phyloP scores from a whole-genome alignment of 768 basidiomycete genomes.

The Boletus subparvulus region DNA sequence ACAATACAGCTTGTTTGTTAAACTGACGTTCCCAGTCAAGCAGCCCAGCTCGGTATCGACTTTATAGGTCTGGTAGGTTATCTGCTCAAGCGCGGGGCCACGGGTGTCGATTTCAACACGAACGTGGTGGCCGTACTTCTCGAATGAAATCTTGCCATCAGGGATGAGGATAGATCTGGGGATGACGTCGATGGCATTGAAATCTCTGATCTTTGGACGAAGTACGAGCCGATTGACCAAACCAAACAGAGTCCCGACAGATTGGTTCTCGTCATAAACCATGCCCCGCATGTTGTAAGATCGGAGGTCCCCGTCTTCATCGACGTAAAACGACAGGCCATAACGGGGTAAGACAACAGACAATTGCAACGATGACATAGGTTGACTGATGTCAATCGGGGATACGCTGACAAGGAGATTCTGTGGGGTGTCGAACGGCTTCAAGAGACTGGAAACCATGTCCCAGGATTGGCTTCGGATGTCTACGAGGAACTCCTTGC shows the following conservation, averaged over 20 bases:
- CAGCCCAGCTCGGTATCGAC: conserved; percentile 33
- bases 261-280: conserved; percentile 42
- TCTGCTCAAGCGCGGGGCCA: not conserved
- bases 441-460: conserved; percentile 27
- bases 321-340: conserved; percentile 40
- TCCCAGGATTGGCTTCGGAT: conserved; percentile 26
- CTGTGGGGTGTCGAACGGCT: conserved; percentile 22
- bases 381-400: not conserved
- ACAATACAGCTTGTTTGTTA: conserved; percentile 35
- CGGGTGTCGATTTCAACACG: conserved; percentile 9
- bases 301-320: conserved; percentile 34
- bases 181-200: not conserved
- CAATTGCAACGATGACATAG: conserved; percentile 11
- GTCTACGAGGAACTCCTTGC: conserved; percentile 21
- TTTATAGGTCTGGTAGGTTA: conserved; percentile 30
- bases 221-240: conserved; percentile 41
- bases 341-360: conserved; percentile 40
- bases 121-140: conserved; percentile 15
- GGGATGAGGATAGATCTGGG: conserved; percentile 40
- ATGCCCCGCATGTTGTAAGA: conserved; percentile 43
- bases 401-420: conserved; percentile 23
- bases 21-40: conserved; percentile 26
- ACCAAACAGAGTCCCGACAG: conserved; percentile 45
- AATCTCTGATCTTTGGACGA: conserved; percentile 19
- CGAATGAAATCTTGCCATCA: conserved; percentile 27